Conservation (phyloP, 2,329 filamentous ascomycete genomes). For the Sporothrix luriei region DNA sequence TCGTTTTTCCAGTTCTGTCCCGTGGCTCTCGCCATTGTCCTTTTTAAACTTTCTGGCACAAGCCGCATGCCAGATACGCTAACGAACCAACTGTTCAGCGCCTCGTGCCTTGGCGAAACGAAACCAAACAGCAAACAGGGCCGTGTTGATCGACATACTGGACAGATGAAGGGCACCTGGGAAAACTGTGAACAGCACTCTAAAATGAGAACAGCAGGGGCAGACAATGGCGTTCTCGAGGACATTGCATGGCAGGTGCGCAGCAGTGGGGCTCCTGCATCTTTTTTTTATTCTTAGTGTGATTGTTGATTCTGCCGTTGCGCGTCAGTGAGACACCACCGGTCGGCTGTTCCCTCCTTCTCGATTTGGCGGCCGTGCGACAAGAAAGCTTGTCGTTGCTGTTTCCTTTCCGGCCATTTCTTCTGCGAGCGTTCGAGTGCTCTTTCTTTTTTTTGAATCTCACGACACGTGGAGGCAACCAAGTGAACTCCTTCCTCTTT, state of each 20-base stretch:
- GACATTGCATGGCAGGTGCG: not conserved
- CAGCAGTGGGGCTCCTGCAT: not conserved
- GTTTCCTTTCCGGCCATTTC: not conserved
- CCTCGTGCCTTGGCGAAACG: slow-evolving; percentile 10
- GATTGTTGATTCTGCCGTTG: not conserved
- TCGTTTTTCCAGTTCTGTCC: not conserved
- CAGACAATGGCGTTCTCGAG: not conserved
- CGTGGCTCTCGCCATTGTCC: not conserved
- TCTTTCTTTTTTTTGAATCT: not conserved
- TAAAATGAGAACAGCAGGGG: not conserved
- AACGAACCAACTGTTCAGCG: slow-evolving; percentile 15
- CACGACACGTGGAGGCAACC: not conserved
- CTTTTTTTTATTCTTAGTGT: not conserved
- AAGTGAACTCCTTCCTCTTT: not conserved
- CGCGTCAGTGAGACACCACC: not conserved
- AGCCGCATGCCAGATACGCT: not conserved
- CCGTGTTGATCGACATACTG: not conserved
- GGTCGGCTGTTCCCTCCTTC: slow-evolving; percentile 12
- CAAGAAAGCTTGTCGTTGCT: not conserved
- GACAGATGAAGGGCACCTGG: no score
- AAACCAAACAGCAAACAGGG: not conserved
- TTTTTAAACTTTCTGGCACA: not conserved
- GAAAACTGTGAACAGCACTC: not conserved
- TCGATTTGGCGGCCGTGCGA: slow-evolving; percentile 11
- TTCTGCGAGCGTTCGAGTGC: not conserved